These are phyloP conservation scores for Polyporus tsugae DNA, from an alignment of 1,284 basidiomycete species.

Conservation along the genomic window DNA sequence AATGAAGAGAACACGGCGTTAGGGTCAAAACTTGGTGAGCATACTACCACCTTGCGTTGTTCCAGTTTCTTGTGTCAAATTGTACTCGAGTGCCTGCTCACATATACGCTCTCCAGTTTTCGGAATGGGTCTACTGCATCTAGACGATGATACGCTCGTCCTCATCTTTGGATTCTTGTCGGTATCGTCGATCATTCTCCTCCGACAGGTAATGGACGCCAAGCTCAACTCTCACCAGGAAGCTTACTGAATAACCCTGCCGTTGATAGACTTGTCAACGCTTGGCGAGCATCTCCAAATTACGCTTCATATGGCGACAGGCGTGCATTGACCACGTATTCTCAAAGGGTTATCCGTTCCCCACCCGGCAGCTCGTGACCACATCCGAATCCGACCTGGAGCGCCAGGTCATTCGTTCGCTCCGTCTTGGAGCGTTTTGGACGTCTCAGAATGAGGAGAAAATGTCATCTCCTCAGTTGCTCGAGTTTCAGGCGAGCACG, in stretches of 20 bases:
- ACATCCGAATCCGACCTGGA: constrained; percentile 53
- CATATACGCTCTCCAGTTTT: neutral
- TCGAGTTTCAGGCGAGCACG: constrained; percentile 40
- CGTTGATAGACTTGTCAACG: constrained; percentile 55
- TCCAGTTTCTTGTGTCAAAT: too few relatives aligned
- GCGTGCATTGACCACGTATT: constrained; percentile 54
- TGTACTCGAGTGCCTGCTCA: too few relatives aligned
- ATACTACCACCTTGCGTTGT: too few relatives aligned
- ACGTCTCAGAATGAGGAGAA: constrained; percentile 31
- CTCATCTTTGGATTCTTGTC: constrained; percentile 53
- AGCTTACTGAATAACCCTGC: neutral
- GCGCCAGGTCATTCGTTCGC: constrained; percentile 50
- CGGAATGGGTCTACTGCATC: constrained; percentile 17
- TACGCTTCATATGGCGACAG: constrained; percentile 63
- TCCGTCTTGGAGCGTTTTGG: constrained; percentile 58
- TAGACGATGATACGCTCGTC: constrained; percentile 59
- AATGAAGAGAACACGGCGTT: too few relatives aligned
- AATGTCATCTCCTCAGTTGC: constrained; percentile 31
- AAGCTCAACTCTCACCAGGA: neutral
- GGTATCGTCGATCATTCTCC: constrained; percentile 54
- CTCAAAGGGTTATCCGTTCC: constrained; percentile 56
- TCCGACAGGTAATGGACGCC: constrained; percentile 53
- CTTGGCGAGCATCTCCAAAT: constrained; percentile 50
- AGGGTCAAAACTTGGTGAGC: too few relatives aligned
- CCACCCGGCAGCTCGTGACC: constrained; percentile 35